phyloP scores from a whole-genome alignment of 1,139 yeast species.

The Taphrina communis region DNA sequence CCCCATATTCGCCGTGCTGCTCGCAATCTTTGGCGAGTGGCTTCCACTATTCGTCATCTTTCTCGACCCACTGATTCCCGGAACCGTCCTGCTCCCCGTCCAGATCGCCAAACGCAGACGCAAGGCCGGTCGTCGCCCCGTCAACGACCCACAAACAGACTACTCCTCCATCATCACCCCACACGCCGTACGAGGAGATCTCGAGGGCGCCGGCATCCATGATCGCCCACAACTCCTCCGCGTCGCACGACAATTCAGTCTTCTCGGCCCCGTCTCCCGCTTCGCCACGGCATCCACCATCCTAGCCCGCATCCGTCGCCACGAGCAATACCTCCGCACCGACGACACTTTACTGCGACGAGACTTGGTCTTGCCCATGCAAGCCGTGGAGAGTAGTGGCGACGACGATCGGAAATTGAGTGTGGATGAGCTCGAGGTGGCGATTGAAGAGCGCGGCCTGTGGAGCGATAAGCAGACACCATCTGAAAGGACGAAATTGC shows the following conservation, averaged over 20 bases:
- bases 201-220: conserved; percentile 28
- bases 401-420: background rate
- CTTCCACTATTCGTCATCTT: conserved; percentile 36
- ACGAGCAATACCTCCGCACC: conserved; percentile 13
- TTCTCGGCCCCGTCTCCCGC: conserved; percentile 23
- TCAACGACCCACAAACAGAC: background rate
- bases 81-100: conserved; percentile 29
- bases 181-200: background rate
- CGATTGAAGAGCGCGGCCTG: conserved; percentile 32
- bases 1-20: conserved; percentile 28
- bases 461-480: conserved; percentile 17
- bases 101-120: conserved; percentile 19
- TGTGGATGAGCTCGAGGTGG: conserved; percentile 21
- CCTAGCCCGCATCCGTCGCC: conserved; percentile 7
- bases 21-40: conserved; percentile 37
- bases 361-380: background rate
- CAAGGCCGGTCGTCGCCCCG: background rate
- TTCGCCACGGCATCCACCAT: background rate
- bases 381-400: background rate
- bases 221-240: conserved; percentile 15
- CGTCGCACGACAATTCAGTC: conserved; percentile 17
- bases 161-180: background rate
- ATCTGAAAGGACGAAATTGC: background rate
- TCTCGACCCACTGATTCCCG: conserved; percentile 31
- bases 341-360: conserved; percentile 13